These are phyloP conservation scores for Trametes cubensis DNA, from an alignment of 768 basidiomycete species.

Conservation along the genomic window DNA sequence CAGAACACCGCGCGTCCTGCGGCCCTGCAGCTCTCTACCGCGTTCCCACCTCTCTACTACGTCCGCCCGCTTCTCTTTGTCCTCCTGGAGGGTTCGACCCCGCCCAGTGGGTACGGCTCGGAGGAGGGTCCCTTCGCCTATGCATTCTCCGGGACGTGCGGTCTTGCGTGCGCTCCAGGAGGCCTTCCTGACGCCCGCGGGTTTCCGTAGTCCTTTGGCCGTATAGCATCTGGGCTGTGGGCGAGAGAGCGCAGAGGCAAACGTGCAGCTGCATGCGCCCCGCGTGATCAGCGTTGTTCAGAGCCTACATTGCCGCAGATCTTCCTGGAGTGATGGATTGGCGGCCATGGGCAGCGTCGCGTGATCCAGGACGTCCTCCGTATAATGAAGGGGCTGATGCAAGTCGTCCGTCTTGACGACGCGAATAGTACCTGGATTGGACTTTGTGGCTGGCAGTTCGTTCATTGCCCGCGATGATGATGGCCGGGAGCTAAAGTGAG, in stretches of 20 bases:
- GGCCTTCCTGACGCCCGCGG: neutral
- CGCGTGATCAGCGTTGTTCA: slow-evolving; percentile 17
- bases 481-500: slow-evolving; percentile 4
- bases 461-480: neutral
- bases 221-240: neutral
- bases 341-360: slow-evolving; percentile 15
- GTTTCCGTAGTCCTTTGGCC: neutral
- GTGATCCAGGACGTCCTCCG: neutral
- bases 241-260: neutral
- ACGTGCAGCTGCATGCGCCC: slow-evolving; percentile 14
- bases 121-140: slow-evolving; percentile 8
- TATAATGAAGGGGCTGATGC: neutral
- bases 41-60: slow-evolving; percentile 19
- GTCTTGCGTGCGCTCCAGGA: neutral
- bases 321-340: slow-evolving; percentile 13
- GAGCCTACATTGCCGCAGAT: slow-evolving; percentile 19
- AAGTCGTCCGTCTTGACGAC: neutral
- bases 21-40: neutral
- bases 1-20: slow-evolving; percentile 9
- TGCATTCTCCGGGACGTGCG: slow-evolving; percentile 2
- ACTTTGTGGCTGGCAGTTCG: neutral
- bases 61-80: slow-evolving; percentile 15
- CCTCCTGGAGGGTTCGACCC: slow-evolving; percentile 10
- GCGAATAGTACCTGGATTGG: neutral
- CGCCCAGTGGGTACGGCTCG: slow-evolving; percentile 4